These are phyloP conservation scores for Cytospora leucostoma DNA, from an alignment of 2,329 filamentous ascomycete genomes.

Conservation along the genomic window DNA sequence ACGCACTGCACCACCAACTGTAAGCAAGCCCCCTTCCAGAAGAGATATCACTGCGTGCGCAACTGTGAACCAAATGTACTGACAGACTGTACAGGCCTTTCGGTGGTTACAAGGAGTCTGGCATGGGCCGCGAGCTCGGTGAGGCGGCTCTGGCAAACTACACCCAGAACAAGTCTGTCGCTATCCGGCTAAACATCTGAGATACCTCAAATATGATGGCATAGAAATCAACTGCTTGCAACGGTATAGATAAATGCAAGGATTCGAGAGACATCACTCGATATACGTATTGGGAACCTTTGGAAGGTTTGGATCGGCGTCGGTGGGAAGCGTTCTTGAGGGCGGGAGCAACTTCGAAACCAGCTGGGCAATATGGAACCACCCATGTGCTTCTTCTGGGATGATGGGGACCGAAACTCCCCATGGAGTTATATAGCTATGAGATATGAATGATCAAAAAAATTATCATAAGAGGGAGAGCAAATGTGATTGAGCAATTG, in stretches of 20 bases:
- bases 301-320: neutral
- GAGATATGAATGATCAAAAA: too few species aligned
- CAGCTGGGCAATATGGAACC: too few species aligned
- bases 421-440: too few species aligned
- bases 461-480: too few species aligned
- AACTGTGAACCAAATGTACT: slow-evolving; percentile 12
- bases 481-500: too few species aligned
- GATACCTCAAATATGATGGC: neutral
- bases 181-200: slow-evolving; percentile 19
- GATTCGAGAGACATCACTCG: neutral
- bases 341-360: neutral
- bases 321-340: neutral
- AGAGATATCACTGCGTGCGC: neutral
- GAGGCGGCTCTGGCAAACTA: slow-evolving; percentile 69
- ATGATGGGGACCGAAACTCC: neutral
- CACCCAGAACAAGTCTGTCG: slow-evolving; percentile 60
- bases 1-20: slow-evolving; percentile 40
- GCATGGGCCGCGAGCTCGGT: slow-evolving; percentile 75
- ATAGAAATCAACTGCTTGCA: neutral
- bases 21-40: slow-evolving; percentile 8
- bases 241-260: neutral
- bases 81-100: slow-evolving; percentile 45
- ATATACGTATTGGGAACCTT: neutral
- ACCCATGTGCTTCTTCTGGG: neutral
- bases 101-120: slow-evolving; percentile 76